phyloP scores from a whole-genome alignment of 2,329 filamentous ascomycete genomes.

The Diaporthe sp. region DNA sequence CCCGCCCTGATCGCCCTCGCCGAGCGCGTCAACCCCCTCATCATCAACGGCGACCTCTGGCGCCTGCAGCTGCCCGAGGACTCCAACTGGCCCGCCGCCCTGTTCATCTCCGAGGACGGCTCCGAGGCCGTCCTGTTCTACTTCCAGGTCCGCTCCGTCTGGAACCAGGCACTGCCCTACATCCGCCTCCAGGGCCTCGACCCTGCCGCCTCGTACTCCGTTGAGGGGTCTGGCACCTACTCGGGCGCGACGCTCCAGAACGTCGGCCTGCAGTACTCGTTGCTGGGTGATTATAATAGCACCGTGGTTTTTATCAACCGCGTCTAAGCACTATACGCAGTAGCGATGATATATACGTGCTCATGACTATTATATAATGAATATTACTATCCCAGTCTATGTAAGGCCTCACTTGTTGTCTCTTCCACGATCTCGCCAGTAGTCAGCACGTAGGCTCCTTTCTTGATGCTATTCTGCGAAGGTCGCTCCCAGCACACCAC shows the following conservation, averaged over 20 bases:
- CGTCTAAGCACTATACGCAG: conserved; percentile 45
- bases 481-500: background rate
- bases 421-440: background rate
- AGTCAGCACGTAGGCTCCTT: background rate
- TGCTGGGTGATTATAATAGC: conserved; percentile 69
- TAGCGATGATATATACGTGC: background rate
- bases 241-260: conserved; percentile 75
- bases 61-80: conserved; percentile 69
- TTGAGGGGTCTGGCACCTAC: conserved; percentile 65
- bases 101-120: conserved; percentile 69
- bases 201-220: conserved; percentile 63
- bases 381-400: background rate
- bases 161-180: conserved; percentile 67
- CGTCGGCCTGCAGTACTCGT: conserved; percentile 67
- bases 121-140: conserved; percentile 67
- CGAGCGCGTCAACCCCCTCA: conserved; percentile 70
- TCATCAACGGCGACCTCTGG: conserved; percentile 71
- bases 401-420: background rate
- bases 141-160: conserved; percentile 68
- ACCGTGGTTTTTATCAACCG: conserved; percentile 68
- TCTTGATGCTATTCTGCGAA: background rate
- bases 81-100: conserved; percentile 73
- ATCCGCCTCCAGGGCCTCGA: conserved; percentile 71
- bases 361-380: conserved; percentile 6
- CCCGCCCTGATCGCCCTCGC: conserved; percentile 67